Percentiles rank a stretch among this genome's conserved stretches.
Evolutionary conservation across 371 early-diverging fungal genomes (phyloP).

Genomic region (Mucor lusitanicus): DNA sequence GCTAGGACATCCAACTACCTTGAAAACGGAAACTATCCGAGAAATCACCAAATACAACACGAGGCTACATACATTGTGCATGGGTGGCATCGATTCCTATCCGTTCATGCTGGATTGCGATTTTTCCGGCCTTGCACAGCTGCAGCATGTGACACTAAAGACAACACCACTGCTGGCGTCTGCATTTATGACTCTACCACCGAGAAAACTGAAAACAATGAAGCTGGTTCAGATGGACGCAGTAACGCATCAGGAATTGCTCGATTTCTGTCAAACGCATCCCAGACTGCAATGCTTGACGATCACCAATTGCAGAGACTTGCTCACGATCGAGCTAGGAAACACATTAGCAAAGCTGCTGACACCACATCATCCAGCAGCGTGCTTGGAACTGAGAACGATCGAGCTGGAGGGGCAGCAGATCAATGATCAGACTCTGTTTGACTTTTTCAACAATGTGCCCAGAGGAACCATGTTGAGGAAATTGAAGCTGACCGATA

Average conservation of each 20-base stretch:
- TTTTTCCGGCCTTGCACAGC: conserved; percentile 8
- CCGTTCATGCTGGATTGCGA: conserved; percentile 18
- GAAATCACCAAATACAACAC: conserved; percentile 14
- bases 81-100: conserved; percentile 19
- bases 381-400: background rate
- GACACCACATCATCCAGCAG: background rate
- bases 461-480: background rate
- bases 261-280: conserved; percentile 7
- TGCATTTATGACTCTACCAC: conserved; percentile 9
- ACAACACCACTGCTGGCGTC: conserved; percentile 12
- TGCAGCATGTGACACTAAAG: conserved; percentile 8
- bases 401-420: conserved; percentile 7
- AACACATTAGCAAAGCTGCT: background rate
- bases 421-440: conserved; percentile 1
- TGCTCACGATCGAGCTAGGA: background rate
- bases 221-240: conserved; percentile 13
- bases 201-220: background rate
- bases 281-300: conserved; percentile 1
- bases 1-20: conserved; percentile 15
- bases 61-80: conserved; percentile 9
- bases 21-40: conserved; percentile 12
- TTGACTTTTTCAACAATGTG: background rate
- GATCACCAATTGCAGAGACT: conserved; percentile 4
- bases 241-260: conserved; percentile 3
- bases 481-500: background rate